A percentile compares a stretch with the other conserved stretches of the same genome.
Evolutionary conservation across 441 rosid genomes (phyloP).

Genomic region (Macaranga tanarius): DNA sequence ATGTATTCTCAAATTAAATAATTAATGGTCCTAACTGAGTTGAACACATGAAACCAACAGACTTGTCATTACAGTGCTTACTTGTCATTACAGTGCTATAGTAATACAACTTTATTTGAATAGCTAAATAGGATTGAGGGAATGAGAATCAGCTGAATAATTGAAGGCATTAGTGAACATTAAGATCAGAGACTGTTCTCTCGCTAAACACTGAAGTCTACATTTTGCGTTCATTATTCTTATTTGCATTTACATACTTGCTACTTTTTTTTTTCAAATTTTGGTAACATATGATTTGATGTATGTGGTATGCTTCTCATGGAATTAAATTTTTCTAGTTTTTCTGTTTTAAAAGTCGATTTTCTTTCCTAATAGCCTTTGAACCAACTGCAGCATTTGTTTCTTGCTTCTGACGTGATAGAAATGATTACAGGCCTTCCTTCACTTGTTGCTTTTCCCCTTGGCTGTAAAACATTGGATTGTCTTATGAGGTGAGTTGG

Average conservation of each 20-base stretch:
- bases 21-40: background rate
- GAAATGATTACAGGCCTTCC: slow-evolving; percentile 71
- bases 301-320: background rate
- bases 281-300: too few species aligned
- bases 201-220: background rate
- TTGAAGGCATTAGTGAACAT: background rate
- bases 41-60: background rate
- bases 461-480: slow-evolving; percentile 62
- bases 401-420: slow-evolving; percentile 32
- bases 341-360: background rate
- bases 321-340: background rate
- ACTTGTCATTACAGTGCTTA: background rate
- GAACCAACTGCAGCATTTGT: background rate
- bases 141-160: background rate
- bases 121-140: background rate
- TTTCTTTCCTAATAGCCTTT: background rate
- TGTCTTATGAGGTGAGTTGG: slow-evolving; percentile 75
- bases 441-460: slow-evolving; percentile 71
- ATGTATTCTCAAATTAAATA: background rate
- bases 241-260: background rate
- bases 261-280: background rate
- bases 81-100: background rate
- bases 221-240: background rate
- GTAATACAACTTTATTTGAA: background rate
- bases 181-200: background rate